Evolutionary conservation across 805 yeast species (phyloP), one percentile per base, ranked within the genome.

Genomic region (Ogataea siamensis): DNA sequence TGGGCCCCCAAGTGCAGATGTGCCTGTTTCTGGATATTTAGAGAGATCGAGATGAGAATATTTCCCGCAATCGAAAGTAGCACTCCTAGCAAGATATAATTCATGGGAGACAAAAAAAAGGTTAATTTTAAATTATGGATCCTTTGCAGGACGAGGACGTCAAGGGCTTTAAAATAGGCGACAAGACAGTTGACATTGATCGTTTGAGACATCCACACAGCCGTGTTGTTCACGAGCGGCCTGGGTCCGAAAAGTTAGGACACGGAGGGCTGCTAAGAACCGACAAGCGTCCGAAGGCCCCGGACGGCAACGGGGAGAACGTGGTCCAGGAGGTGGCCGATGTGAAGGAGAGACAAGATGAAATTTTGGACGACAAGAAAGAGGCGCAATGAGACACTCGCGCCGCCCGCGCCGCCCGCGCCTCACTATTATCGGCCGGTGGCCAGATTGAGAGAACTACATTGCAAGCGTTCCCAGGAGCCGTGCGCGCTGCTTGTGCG

Each of bases 11-110:
- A 25, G 17, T 45, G 43, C 7, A 34, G 40, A 35, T 53, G 58
- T 8, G 62, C 59, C 20, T 50, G 48, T 29, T 55, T 57, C 33
- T 57, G 62, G n/a, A 54, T 45, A 28, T 57, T 57, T 14, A 57
- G 34, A 2, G 60, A 55, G 13, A 57, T 23, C 2, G 62, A 55
- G 18, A 57, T 55, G 22, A 57, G 43, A 5, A 57, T 25, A 34
- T 55, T 57, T 14, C 62, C 60, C 3, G 45, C 26, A 14, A 57
- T 43, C n/a, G 59, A 48, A 13, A 55, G 43, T 4, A 55, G 13
- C n/a, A 54, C 34, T 16, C 62, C 60, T 30, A 50, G 32, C 5
- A 43, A 14, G 19, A 37, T 9, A 21, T 37, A 37, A 26, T 37
- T 31, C 40, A 31, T 31, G 30, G 31, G 29, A 12, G 11, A 26